Conservation (phyloP, 208 protist species). For the Crithidia bombi region DNA sequence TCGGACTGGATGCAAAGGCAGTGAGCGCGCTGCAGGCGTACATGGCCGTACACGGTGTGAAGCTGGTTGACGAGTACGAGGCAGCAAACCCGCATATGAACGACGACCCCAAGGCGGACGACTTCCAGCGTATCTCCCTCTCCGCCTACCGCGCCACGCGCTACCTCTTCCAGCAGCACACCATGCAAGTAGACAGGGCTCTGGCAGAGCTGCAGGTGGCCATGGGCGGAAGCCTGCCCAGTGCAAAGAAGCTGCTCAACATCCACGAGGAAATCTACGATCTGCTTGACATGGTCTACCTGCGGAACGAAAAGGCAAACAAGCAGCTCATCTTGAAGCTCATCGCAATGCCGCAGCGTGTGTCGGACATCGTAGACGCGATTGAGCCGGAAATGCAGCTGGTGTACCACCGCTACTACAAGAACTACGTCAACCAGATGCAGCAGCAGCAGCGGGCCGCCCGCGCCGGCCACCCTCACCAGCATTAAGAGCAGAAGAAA, state of each 20-base stretch:
- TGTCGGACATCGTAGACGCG: slow-evolving; percentile 70
- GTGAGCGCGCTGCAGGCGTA: slow-evolving; percentile 59
- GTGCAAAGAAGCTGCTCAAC: slow-evolving; percentile 78
- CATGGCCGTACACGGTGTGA: slow-evolving; percentile 67
- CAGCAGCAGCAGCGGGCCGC: slow-evolving; percentile 39
- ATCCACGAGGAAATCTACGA: slow-evolving; percentile 85
- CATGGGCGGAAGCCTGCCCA: slow-evolving; percentile 69
- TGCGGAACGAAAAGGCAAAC: slow-evolving; percentile 64
- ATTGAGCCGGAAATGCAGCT: slow-evolving; percentile 83
- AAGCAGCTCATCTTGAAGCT: slow-evolving; percentile 67
- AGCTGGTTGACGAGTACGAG: slow-evolving; percentile 69
- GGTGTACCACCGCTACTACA: slow-evolving; percentile 74
- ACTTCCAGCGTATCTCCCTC: slow-evolving; percentile 42
- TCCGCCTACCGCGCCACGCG: slow-evolving; percentile 75
- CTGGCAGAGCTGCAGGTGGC: slow-evolving; percentile 68
- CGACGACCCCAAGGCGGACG: slow-evolving; percentile 35
- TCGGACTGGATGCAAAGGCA: slow-evolving; percentile 52
- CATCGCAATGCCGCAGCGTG: slow-evolving; percentile 74
- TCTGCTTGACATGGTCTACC: slow-evolving; percentile 76
- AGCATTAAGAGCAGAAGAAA: too few relatives aligned
- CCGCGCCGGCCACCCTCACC: slow-evolving; percentile 9
- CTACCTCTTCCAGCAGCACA: slow-evolving; percentile 89
- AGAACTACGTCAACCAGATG: slow-evolving; percentile 60
- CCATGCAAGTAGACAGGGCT: slow-evolving; percentile 72
- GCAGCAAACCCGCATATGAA: slow-evolving; percentile 30